A percentile compares a stretch with the other conserved stretches of the same genome.
Evolutionary conservation across 2,329 filamentous ascomycete genomes (phyloP).

Genomic region (Alternaria panax): DNA sequence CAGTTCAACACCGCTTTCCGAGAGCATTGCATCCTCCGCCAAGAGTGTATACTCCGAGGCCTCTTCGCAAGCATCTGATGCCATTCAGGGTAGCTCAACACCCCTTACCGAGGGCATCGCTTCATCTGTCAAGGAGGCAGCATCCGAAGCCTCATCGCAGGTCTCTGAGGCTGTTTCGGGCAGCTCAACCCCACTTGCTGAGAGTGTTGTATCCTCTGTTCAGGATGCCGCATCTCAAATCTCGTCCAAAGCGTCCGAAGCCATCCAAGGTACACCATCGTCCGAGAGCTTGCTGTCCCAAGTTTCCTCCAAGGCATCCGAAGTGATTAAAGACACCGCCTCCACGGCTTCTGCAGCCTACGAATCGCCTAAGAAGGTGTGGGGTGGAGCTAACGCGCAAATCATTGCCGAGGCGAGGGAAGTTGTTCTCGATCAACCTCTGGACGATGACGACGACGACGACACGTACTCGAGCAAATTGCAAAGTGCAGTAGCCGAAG

Average conservation of each 20-base stretch:
- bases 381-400: conserved; percentile 62
- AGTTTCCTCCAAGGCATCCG: conserved; percentile 29
- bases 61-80: conserved; percentile 40
- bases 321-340: conserved; percentile 31
- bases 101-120: conserved; percentile 42
- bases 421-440: conserved; percentile 59
- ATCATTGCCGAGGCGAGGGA: conserved; percentile 56
- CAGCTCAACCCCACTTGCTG: conserved; percentile 36
- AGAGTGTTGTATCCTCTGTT: conserved; percentile 48
- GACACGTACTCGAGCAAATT: conserved; percentile 59
- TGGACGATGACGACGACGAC: conserved; percentile 57
- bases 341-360: conserved; percentile 34
- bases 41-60: conserved; percentile 46
- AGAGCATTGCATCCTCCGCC: conserved; percentile 49
- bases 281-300: conserved; percentile 36
- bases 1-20: conserved; percentile 40
- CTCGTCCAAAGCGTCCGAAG: conserved; percentile 37
- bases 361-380: conserved; percentile 58
- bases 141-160: conserved; percentile 43
- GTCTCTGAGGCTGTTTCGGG: conserved; percentile 41
- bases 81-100: conserved; percentile 41
- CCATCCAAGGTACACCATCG: conserved; percentile 23
- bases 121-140: conserved; percentile 48
- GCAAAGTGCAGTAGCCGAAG: conserved; percentile 60
- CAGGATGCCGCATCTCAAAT: conserved; percentile 46